Evolutionary conservation across 2,329 filamentous ascomycete genomes (phyloP).

Genomic region (Sarocladium oryzae): DNA sequence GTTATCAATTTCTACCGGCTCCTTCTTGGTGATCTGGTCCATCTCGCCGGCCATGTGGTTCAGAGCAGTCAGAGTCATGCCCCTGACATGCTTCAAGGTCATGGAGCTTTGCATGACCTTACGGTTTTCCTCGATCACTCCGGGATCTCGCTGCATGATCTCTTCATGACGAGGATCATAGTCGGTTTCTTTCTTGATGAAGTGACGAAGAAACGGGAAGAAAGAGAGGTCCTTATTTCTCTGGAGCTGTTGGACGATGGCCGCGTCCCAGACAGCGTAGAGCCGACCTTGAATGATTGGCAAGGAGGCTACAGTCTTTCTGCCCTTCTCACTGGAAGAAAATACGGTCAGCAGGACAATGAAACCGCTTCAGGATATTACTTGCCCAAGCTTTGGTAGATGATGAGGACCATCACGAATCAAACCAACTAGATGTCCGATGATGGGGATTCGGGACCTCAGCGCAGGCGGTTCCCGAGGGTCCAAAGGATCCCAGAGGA

Average conservation of each 20-base stretch:
- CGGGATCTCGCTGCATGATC: not conserved
- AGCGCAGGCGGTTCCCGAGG: slow-evolving; percentile 30
- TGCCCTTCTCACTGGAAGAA: slow-evolving; percentile 14
- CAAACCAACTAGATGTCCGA: slow-evolving; percentile 37
- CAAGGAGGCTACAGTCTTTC: slow-evolving; percentile 34
- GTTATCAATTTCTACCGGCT: slow-evolving; percentile 21
- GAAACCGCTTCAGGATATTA: not conserved
- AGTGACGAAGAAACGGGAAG: slow-evolving; percentile 33
- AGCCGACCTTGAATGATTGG: slow-evolving; percentile 35
- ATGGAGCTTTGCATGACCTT: slow-evolving; percentile 27
- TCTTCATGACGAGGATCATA: slow-evolving; percentile 4
- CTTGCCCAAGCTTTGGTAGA: not conserved
- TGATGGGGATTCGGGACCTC: slow-evolving; percentile 27
- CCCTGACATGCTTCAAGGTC: slow-evolving; percentile 23
- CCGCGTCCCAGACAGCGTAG: slow-evolving; percentile 38
- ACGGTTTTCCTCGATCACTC: slow-evolving; percentile 28
- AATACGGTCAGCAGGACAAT: not conserved
- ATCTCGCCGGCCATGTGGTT: slow-evolving; percentile 21
- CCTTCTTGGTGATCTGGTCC: not conserved
- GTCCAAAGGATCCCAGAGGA: not conserved
- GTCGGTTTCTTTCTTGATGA: slow-evolving; percentile 19
- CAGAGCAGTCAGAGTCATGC: slow-evolving; percentile 29
- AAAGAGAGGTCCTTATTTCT: slow-evolving; percentile 37
- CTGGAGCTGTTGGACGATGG: slow-evolving; percentile 32
- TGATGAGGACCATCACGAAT: slow-evolving; percentile 2